Evolutionary conservation across 148 eudicot genomes (phyloP).

Genomic region (Arbutus unedo): DNA sequence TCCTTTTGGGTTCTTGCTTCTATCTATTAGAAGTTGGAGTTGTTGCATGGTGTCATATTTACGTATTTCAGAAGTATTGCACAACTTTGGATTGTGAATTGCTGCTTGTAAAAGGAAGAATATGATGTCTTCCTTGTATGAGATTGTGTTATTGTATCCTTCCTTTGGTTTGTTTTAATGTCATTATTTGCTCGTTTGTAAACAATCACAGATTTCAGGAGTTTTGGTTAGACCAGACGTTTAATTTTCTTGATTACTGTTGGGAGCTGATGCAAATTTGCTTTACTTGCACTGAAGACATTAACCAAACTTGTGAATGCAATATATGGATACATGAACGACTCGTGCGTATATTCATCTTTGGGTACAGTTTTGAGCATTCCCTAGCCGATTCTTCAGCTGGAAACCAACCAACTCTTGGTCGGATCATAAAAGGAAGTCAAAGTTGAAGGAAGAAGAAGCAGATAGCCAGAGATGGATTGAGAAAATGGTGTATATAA

Average conservation of each 20-base stretch:
- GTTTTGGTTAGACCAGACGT: background rate
- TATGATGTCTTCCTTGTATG: slow-evolving; percentile 3
- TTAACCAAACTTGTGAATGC: background rate
- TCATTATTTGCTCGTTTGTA: background rate
- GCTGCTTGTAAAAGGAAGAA: slow-evolving; percentile 14
- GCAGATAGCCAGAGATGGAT: too few relatives aligned
- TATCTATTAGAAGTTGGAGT: background rate
- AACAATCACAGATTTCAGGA: background rate
- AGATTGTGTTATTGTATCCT: background rate
- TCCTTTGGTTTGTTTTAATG: background rate
- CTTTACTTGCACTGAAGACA: background rate
- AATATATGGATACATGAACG: background rate
- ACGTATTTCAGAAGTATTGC: background rate
- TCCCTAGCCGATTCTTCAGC: background rate
- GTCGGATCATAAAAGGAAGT: too few relatives aligned
- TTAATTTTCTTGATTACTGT: background rate
- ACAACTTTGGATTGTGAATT: background rate
- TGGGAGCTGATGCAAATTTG: background rate
- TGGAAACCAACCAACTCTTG: slow-evolving; percentile 7
- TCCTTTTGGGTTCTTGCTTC: background rate
- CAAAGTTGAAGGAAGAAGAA: too few relatives aligned
- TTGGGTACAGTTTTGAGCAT: slow-evolving; percentile 27
- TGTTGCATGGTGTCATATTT: background rate
- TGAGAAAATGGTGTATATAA: too few relatives aligned
- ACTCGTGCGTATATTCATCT: slow-evolving; percentile 6